Conservation (phyloP, 1,139 yeast species). For the Ogataea hybrid region DNA sequence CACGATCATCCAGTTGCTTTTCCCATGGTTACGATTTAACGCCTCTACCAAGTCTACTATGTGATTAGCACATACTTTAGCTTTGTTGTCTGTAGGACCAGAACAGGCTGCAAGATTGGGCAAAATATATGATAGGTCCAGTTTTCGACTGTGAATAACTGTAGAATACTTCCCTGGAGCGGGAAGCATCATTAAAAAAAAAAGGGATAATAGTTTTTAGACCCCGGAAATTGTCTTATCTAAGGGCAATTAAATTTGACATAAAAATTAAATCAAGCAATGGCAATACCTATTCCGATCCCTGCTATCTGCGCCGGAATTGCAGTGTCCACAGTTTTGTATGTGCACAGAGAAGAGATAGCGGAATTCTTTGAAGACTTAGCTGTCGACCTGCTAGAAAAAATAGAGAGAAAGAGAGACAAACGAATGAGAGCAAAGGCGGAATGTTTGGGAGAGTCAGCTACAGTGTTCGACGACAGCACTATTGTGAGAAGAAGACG, state of each 20-base stretch:
- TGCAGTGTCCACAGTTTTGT: slow-evolving; percentile 12
- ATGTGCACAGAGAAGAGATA: slow-evolving; percentile 17
- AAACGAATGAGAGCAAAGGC: slow-evolving; percentile 1
- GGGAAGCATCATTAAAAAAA: slow-evolving; percentile 4
- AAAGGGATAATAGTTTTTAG: neutral
- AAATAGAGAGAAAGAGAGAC: slow-evolving; percentile 6
- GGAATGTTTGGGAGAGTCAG: neutral
- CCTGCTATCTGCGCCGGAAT: slow-evolving; percentile 13
- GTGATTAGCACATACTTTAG: slow-evolving; percentile 53
- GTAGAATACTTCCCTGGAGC: neutral
- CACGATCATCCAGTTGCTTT: slow-evolving; percentile 64
- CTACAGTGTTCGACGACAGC: slow-evolving; percentile 1
- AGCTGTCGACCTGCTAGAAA: slow-evolving; percentile 11
- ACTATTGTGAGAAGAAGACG: neutral
- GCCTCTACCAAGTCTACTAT: slow-evolving; percentile 50
- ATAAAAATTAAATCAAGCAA: neutral
- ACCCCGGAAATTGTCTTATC: slow-evolving; percentile 1
- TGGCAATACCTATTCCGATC: slow-evolving; percentile 5
- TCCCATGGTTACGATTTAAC: slow-evolving; percentile 47
- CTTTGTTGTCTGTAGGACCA: slow-evolving; percentile 49
- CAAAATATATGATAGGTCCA: slow-evolving; percentile 67
- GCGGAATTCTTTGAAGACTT: slow-evolving; percentile 14
- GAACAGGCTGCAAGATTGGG: slow-evolving; percentile 52
- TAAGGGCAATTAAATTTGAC: neutral
- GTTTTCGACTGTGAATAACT: slow-evolving; percentile 11